These are phyloP conservation scores for Paramecium biaurelia DNA, from an alignment of 73 alveolate species.

Conservation along the genomic window DNA sequence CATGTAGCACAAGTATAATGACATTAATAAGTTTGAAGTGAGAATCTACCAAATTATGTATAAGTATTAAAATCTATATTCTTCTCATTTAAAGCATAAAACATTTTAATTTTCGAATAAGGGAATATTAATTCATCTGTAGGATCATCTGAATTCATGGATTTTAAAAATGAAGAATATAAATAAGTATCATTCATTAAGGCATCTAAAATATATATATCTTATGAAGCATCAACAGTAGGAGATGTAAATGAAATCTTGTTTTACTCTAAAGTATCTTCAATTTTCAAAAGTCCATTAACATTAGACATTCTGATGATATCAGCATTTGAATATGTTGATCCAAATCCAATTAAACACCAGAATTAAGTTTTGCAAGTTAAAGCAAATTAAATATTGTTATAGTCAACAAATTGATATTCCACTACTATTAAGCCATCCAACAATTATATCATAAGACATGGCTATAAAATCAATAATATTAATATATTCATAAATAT, in stretches of 20 bases:
- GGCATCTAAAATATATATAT: background rate
- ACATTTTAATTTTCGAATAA: background rate
- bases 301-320: background rate
- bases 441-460: background rate
- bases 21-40: background rate
- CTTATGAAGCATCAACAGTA: background rate
- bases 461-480: background rate
- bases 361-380: conserved; percentile 10
- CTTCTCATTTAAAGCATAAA: background rate
- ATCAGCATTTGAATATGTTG: conserved; percentile 21
- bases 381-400: background rate
- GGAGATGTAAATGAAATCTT: background rate
- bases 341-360: conserved; percentile 44
- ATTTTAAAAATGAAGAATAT: background rate
- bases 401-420: background rate
- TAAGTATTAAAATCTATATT: background rate
- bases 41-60: background rate
- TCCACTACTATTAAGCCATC: background rate
- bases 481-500: background rate
- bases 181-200: background rate
- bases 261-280: background rate
- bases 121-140: background rate
- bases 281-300: background rate
- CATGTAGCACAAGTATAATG: conserved; percentile 41
- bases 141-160: background rate